Evolutionary conservation across 2,329 filamentous ascomycete species (phyloP).

Genomic region (Cryphonectria nitschkei): DNA sequence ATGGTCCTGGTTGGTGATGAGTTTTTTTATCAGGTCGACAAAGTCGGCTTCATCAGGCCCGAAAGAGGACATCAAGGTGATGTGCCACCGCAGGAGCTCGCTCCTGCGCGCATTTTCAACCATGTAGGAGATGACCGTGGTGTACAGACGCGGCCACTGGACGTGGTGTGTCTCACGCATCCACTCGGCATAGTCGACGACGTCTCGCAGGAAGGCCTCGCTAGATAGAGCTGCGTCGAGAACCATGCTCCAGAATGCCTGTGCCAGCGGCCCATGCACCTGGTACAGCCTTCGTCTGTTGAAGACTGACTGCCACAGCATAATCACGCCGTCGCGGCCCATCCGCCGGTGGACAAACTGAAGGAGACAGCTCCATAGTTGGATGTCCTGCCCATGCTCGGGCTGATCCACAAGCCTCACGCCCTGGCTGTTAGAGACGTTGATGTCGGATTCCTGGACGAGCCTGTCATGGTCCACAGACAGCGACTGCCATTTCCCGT

Average conservation of each 20-base stretch:
- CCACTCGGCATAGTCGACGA: slow-evolving; percentile 48
- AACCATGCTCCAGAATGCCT: slow-evolving; percentile 38
- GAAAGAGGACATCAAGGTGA: slow-evolving; percentile 48
- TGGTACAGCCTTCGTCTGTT: slow-evolving; percentile 33
- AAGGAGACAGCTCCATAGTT: slow-evolving; percentile 39
- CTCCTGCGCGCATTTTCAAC: slow-evolving; percentile 45
- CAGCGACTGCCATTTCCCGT: slow-evolving; percentile 36
- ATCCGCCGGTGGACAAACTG: slow-evolving; percentile 36
- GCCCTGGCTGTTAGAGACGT: background rate
- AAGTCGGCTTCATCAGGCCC: slow-evolving; percentile 47
- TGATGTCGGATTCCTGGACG: slow-evolving; percentile 34
- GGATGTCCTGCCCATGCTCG: slow-evolving; percentile 36
- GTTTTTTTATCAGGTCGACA: slow-evolving; percentile 44
- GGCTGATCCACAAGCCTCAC: slow-evolving; percentile 35
- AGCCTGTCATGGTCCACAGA: slow-evolving; percentile 35
- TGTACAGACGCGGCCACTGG: slow-evolving; percentile 56
- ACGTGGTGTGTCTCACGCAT: slow-evolving; percentile 44
- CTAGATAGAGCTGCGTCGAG: slow-evolving; percentile 40
- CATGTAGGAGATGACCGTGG: slow-evolving; percentile 49
- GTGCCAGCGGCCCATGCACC: slow-evolving; percentile 33
- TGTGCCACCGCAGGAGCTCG: slow-evolving; percentile 52
- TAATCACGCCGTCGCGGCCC: slow-evolving; percentile 32
- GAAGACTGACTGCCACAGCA: slow-evolving; percentile 36
- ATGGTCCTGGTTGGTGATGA: slow-evolving; percentile 43
- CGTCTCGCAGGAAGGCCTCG: slow-evolving; percentile 38